Conservation (phyloP, 306 rosid genomes). For the Pachyrhizus erosus region DNA sequence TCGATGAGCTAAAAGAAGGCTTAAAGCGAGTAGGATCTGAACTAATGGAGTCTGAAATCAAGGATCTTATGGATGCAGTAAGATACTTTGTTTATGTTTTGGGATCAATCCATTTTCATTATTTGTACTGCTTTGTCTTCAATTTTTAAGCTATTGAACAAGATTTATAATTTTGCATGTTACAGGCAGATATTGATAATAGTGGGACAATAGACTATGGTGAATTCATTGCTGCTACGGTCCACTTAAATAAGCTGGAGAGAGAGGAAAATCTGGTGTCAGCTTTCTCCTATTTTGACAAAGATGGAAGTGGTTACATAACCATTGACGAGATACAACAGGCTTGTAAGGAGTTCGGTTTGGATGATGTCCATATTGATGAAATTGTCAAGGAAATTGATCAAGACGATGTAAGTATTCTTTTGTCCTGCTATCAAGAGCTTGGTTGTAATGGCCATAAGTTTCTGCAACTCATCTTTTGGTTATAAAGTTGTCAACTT, state of each 20-base stretch:
- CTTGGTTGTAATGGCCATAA: slow-evolving; percentile 3
- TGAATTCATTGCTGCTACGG: slow-evolving; percentile 67
- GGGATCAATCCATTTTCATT: slow-evolving; percentile 1
- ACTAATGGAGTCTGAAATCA: slow-evolving; percentile 65
- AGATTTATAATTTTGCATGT: slow-evolving; percentile 5
- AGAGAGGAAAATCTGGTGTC: slow-evolving; percentile 63
- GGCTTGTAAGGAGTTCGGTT: slow-evolving; percentile 68
- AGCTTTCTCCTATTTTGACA: slow-evolving; percentile 66
- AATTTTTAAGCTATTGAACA: slow-evolving; percentile 5
- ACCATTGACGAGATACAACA: slow-evolving; percentile 67
- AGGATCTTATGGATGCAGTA: slow-evolving; percentile 71
- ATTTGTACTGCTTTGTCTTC: slow-evolving; percentile 11
- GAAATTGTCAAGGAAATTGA: slow-evolving; percentile 66
- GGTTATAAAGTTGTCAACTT: slow-evolving; percentile 3
- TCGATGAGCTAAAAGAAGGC: slow-evolving; percentile 66
- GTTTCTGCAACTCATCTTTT: slow-evolving; percentile 12
- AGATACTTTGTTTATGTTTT: slow-evolving; percentile 26
- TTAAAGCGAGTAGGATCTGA: slow-evolving; percentile 63
- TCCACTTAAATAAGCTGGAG: slow-evolving; percentile 70
- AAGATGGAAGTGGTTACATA: slow-evolving; percentile 67
- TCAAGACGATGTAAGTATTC: slow-evolving; percentile 58
- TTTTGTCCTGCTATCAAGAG: background rate
- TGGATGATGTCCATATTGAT: slow-evolving; percentile 59
- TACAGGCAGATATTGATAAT: slow-evolving; percentile 66
- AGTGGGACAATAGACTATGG: slow-evolving; percentile 65